Conservation (phyloP, 208 protist genomes). For the Herpetomonas samuelpessoai region DNA sequence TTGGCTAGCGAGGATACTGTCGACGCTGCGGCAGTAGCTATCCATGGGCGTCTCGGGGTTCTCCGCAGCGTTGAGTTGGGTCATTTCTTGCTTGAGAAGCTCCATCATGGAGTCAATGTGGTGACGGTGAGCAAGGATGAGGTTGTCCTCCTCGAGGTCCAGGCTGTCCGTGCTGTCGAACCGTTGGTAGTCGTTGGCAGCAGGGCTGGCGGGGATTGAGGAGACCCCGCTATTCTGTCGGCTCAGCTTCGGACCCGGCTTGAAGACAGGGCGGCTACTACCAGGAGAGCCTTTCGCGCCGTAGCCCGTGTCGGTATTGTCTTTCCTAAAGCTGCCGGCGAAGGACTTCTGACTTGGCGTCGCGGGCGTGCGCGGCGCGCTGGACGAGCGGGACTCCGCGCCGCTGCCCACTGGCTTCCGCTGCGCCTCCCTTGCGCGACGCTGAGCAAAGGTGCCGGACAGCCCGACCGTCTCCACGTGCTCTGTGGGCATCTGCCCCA, state of each 20-base stretch:
- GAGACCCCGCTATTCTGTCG: conserved; percentile 32
- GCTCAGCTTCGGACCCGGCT: conserved; percentile 14
- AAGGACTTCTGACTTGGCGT: conserved; percentile 47
- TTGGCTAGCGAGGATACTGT: conserved; percentile 70
- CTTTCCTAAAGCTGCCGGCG: conserved; percentile 26
- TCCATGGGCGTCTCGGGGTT: conserved; percentile 86
- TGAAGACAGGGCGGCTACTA: conserved; percentile 24
- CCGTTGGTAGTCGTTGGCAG: conserved; percentile 38
- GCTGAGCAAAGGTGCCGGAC: conserved; percentile 69
- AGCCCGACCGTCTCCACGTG: conserved; percentile 81
- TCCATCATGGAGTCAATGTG: conserved; percentile 95
- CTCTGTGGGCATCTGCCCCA: conserved; percentile 89
- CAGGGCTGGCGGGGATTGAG: conserved; percentile 24
- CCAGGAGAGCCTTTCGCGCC: conserved; percentile 27
- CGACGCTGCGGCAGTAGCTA: conserved; percentile 87
- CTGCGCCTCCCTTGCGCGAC: conserved; percentile 74
- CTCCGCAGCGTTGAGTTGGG: conserved; percentile 88
- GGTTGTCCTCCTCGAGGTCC: conserved; percentile 87
- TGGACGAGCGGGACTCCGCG: conserved; percentile 29
- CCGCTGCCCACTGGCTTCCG: conserved; percentile 2
- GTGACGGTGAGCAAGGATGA: conserved; percentile 86
- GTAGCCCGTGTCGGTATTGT: conserved; percentile 28
- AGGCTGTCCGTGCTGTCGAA: conserved; percentile 79
- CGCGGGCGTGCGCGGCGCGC: conserved; percentile 30
- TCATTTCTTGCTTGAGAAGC: conserved; percentile 92